A percentile compares a stretch with the other conserved stretches of the same genome.
Evolutionary conservation across 768 basidiomycete species (phyloP).

Genomic region (Lentinus brumalis): DNA sequence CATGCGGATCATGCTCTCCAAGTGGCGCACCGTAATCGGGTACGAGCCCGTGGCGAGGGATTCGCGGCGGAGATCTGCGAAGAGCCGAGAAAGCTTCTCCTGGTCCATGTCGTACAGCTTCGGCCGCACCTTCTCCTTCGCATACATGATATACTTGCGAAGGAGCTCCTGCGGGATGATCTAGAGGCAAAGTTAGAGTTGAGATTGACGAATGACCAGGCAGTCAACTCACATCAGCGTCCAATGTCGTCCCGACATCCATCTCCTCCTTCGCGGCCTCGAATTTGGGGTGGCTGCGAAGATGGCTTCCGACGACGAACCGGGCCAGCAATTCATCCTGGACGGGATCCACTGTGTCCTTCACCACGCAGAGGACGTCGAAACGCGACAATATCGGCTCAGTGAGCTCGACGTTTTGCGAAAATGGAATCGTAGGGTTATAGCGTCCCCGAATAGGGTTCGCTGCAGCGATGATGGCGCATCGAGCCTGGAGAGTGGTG

Average conservation of each 20-base stretch:
- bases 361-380: conserved; percentile 97
- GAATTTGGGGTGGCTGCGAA: conserved; percentile 93
- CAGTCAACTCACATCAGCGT: conserved; percentile 75
- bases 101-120: conserved; percentile 95
- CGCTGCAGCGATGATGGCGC: conserved; percentile 96
- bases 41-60: conserved; percentile 98
- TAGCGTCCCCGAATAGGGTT: conserved; percentile 97
- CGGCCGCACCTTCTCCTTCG: conserved; percentile 88
- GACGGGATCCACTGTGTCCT: conserved; percentile 95
- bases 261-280: conserved; percentile 87
- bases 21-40: conserved; percentile 95
- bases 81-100: conserved; percentile 92
- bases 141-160: conserved; percentile 99
- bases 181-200: conserved; percentile 41
- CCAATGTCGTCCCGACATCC: conserved; percentile 84
- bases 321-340: conserved; percentile 95
- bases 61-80: conserved; percentile 93
- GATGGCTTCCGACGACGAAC: conserved; percentile 97
- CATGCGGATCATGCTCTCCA: conserved; percentile 99
- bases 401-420: conserved; percentile 97
- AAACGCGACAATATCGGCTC: conserved; percentile 98
- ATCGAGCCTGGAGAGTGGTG: conserved; percentile 96
- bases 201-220: not conserved
- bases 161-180: conserved; percentile 96
- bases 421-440: conserved; percentile 97